Evolutionary conservation across 148 eudicot genomes (phyloP).

Genomic region (Chenopodium formosanum): DNA sequence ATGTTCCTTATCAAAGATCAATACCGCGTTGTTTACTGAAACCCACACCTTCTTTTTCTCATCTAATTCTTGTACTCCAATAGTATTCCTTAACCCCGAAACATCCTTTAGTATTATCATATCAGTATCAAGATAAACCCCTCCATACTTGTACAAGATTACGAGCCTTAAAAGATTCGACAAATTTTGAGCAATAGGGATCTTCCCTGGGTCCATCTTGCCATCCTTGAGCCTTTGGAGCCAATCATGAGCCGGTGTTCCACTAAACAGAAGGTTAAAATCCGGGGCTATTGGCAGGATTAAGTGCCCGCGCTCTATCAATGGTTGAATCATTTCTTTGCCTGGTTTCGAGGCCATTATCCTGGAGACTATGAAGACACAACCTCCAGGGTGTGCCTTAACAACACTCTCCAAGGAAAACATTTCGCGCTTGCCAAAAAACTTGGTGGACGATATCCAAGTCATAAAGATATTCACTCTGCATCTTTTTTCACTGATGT

Average conservation of each 20-base stretch:
- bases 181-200: conserved; percentile 66
- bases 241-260: conserved; percentile 64
- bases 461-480: conserved; percentile 50
- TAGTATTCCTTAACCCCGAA: conserved; percentile 48
- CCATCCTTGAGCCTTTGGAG: conserved; percentile 49
- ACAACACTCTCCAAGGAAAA: conserved; percentile 51
- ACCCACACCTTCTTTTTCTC: conserved; percentile 36
- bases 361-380: conserved; percentile 56
- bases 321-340: conserved; percentile 32
- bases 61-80: conserved; percentile 57
- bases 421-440: conserved; percentile 47
- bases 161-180: conserved; percentile 65
- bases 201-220: conserved; percentile 47
- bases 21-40: conserved; percentile 63
- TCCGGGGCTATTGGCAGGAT: conserved; percentile 45
- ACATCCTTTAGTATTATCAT: conserved; percentile 51
- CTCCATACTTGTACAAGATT: conserved; percentile 71
- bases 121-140: conserved; percentile 66
- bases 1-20: conserved; percentile 64
- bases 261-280: conserved; percentile 33
- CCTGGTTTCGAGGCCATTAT: conserved; percentile 60
- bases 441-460: conserved; percentile 52
- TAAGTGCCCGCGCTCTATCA: conserved; percentile 34
- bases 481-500: conserved; percentile 36
- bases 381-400: conserved; percentile 52